phyloP scores from a whole-genome alignment of 208 protist genomes.

The Acanthamoeba healyi region DNA sequence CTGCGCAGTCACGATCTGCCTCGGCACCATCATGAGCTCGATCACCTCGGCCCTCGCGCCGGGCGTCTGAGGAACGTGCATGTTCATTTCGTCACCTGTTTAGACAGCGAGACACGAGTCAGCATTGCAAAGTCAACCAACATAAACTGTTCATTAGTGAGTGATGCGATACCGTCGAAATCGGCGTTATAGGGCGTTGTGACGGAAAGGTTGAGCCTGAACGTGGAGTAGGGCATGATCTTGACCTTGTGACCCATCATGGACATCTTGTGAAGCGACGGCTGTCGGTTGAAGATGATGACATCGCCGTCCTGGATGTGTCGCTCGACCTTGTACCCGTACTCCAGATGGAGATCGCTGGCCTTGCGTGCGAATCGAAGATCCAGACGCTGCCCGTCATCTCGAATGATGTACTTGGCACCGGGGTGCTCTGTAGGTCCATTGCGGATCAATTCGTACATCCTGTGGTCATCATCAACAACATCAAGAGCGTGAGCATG shows the following conservation, averaged over 20 bases:
- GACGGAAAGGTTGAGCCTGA: constrained; percentile 99
- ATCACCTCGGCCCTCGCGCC: constrained; percentile 88
- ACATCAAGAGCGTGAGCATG: neutral
- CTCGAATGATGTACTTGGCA: constrained; percentile 88
- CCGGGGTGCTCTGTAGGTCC: constrained; percentile 97
- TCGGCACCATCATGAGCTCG: constrained; percentile 99
- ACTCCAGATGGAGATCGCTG: constrained; percentile 93
- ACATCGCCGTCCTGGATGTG: constrained; percentile 99
- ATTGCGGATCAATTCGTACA: constrained; percentile 96
- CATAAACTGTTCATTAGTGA: neutral
- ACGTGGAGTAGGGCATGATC: constrained; percentile 99
- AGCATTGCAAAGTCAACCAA: no score
- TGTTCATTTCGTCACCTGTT: constrained; percentile 99
- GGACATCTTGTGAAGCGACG: constrained; percentile 99
- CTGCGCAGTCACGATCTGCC: constrained; percentile 99
- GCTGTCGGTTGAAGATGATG: constrained; percentile 99
- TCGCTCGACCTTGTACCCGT: constrained; percentile 96
- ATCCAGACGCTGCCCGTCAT: constrained; percentile 93
- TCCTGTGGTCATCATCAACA: constrained; percentile 54
- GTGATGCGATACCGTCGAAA: constrained; percentile 95
- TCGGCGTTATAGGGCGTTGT: constrained; percentile 99
- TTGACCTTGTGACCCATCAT: constrained; percentile 99
- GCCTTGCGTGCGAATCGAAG: constrained; percentile 92
- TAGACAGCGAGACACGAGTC: neutral
- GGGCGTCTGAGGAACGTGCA: constrained; percentile 98